These are phyloP conservation scores for Pistacia integerrima DNA, from an alignment of 345 rosid genomes.

Conservation along the genomic window DNA sequence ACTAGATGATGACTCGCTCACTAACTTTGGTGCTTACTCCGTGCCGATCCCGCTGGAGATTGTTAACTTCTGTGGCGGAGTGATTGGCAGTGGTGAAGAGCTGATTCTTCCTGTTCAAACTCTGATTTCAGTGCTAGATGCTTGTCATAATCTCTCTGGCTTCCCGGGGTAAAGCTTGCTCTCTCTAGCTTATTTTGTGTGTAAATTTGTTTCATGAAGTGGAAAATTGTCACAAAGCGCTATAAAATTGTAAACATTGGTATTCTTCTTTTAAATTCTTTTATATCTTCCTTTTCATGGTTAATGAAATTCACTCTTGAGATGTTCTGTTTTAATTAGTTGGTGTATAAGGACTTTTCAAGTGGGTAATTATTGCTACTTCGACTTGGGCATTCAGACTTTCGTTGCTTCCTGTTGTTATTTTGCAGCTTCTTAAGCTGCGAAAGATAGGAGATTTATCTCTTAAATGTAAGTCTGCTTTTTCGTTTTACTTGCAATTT, in stretches of 20 bases:
- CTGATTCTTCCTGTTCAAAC: conserved; percentile 48
- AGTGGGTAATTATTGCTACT: conserved; percentile 96
- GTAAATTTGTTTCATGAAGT: too few relatives aligned
- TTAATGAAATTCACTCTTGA: too few relatives aligned
- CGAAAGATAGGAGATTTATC: conserved; percentile 51
- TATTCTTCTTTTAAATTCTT: too few relatives aligned
- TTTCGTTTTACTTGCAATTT: neutral
- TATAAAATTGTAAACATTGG: too few relatives aligned
- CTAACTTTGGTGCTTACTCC: conserved; percentile 21
- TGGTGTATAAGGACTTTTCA: neutral
- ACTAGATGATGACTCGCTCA: conserved; percentile 15
- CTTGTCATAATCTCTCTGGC: conserved; percentile 72
- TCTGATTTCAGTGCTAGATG: conserved; percentile 65
- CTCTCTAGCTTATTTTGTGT: neutral
- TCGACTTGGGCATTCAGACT: conserved; percentile 71
- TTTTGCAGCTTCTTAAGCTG: conserved; percentile 69
- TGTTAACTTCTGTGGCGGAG: conserved; percentile 19
- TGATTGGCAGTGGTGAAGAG: conserved; percentile 30
- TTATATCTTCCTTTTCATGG: too few relatives aligned
- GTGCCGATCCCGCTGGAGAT: conserved; percentile 17
- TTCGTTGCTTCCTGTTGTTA: conserved; percentile 60
- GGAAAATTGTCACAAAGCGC: too few relatives aligned
- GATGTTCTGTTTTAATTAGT: neutral
- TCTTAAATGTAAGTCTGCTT: conserved; percentile 61
- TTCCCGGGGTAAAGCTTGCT: conserved; percentile 65